Evolutionary conservation across 73 alveolate species (phyloP).

Genomic region (Stentor coeruleus): DNA sequence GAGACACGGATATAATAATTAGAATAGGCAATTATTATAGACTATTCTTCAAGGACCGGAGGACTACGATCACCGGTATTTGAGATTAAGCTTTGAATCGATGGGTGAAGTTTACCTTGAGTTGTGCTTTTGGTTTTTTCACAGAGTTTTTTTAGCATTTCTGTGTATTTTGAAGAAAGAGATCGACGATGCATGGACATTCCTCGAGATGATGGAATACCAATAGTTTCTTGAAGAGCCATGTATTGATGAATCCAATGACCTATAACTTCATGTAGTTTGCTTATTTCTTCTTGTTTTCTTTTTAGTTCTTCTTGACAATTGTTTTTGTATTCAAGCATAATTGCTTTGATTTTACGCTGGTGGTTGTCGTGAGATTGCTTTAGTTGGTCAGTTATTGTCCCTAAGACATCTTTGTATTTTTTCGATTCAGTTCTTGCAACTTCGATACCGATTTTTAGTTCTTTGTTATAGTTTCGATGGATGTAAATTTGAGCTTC

Average conservation of each 20-base stretch:
- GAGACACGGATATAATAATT: neutral
- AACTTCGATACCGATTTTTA: neutral
- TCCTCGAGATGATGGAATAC: constrained; percentile 8
- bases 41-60: neutral
- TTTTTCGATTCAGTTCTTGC: neutral
- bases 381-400: neutral
- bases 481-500: neutral
- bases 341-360: constrained; percentile 26
- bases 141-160: neutral
- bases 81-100: neutral
- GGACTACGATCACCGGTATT: neutral
- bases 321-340: constrained; percentile 30
- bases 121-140: neutral
- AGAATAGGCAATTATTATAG: too few species aligned
- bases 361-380: constrained; percentile 8
- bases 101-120: neutral
- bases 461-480: neutral
- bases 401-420: neutral
- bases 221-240: constrained; percentile 32
- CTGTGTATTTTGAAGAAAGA: neutral
- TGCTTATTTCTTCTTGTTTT: constrained; percentile 37
- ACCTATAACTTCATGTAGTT: constrained; percentile 37
- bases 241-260: constrained; percentile 40
- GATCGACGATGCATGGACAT: neutral
- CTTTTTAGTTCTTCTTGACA: constrained; percentile 30